Conservation (phyloP, 1,284 basidiomycete genomes). For the Cerioporus squamosus region DNA sequence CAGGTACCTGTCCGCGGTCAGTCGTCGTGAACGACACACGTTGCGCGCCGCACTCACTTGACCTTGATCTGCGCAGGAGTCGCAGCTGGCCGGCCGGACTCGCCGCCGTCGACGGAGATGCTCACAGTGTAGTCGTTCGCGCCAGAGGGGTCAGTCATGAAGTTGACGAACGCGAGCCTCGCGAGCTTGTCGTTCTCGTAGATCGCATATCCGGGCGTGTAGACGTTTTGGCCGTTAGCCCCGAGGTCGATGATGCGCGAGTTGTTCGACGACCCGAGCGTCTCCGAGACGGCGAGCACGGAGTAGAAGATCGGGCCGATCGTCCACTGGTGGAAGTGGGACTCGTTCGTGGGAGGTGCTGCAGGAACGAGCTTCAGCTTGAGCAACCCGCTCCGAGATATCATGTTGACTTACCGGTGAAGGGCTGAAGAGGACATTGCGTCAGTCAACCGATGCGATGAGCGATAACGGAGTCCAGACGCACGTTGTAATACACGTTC, state of each 20-base stretch:
- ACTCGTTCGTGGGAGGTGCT: conserved; percentile 66
- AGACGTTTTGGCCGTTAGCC: conserved; percentile 51
- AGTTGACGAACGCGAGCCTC: conserved; percentile 73
- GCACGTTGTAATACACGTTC: conserved; percentile 66
- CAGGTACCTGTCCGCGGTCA: conserved; percentile 47
- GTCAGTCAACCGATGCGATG: too few species aligned
- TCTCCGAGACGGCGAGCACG: conserved; percentile 69
- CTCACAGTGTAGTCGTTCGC: conserved; percentile 53
- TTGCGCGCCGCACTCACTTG: conserved; percentile 45
- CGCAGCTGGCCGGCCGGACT: conserved; percentile 37
- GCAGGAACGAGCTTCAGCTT: neutral
- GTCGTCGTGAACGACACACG: neutral
- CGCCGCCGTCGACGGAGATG: conserved; percentile 48
- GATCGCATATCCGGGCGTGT: conserved; percentile 74
- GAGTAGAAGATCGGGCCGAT: conserved; percentile 74
- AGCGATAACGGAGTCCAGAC: conserved; percentile 20
- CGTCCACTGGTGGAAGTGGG: conserved; percentile 62
- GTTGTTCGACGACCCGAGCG: conserved; percentile 60
- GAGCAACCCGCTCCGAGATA: too few species aligned
- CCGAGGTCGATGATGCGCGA: conserved; percentile 66
- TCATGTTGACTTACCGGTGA: conserved; percentile 44
- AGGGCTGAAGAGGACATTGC: conserved; percentile 29
- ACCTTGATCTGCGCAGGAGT: conserved; percentile 53
- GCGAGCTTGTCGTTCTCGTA: conserved; percentile 65
- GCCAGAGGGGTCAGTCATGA: conserved; percentile 56